phyloP scores from a whole-genome alignment of 805 yeast species.

The Pichia sporocuriosa region DNA sequence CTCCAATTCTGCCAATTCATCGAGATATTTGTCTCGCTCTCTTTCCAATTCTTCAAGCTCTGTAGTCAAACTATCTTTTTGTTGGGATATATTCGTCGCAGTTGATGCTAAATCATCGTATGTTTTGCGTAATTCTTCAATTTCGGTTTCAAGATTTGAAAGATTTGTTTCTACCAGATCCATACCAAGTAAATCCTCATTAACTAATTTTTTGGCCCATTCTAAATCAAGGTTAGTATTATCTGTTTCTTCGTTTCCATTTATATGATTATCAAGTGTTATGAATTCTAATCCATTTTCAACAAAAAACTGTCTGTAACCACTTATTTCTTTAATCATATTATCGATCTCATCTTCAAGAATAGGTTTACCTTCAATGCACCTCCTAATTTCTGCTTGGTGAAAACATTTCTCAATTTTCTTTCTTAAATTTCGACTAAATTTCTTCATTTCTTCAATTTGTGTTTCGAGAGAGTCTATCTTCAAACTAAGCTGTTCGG shows the following conservation, averaged over 20 bases:
- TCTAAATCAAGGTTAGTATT: too few relatives aligned
- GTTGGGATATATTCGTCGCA: too few relatives aligned
- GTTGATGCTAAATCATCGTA: background rate
- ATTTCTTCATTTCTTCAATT: constrained; percentile 17
- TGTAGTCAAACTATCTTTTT: background rate
- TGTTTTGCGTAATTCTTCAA: constrained; percentile 1
- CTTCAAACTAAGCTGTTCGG: constrained; percentile 13
- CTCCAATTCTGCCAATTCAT: constrained; percentile 22
- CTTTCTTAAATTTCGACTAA: constrained; percentile 9
- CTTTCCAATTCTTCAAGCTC: constrained; percentile 17
- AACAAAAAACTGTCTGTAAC: constrained; percentile 2
- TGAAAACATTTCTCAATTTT: constrained; percentile 14
- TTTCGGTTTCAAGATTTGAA: background rate
- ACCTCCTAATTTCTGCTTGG: constrained; percentile 13
- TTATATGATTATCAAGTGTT: too few relatives aligned
- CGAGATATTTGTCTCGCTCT: constrained; percentile 4
- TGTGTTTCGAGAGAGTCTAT: constrained; percentile 13
- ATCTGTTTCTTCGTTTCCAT: background rate
- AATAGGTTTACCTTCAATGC: constrained; percentile 13
- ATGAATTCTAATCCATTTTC: constrained; percentile 5
- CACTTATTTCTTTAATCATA: constrained; percentile 14
- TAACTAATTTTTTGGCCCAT: constrained; percentile 3
- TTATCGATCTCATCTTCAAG: constrained; percentile 28
- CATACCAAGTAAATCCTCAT: constrained; percentile 2
- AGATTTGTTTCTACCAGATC: constrained; percentile 4